phyloP scores from a whole-genome alignment of 805 yeast species.

The Clavispora santaluciae region DNA sequence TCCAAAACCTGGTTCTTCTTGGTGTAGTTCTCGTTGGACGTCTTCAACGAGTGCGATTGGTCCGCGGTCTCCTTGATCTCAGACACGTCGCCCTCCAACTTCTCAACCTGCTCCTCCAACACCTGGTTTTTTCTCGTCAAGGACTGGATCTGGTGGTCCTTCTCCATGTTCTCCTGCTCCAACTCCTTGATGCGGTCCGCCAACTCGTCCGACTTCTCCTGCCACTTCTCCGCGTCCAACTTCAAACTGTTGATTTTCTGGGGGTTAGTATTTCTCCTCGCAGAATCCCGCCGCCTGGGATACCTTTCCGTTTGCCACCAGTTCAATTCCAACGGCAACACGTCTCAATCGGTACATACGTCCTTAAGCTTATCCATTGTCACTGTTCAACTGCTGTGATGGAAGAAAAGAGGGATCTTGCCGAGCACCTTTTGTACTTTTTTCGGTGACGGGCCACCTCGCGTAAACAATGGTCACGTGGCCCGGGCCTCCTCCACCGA shows the following conservation, averaged over 20 bases:
- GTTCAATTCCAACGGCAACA: not conserved
- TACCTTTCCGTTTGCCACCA: no score
- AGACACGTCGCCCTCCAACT: constrained; percentile 65
- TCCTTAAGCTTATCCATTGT: constrained; percentile 60
- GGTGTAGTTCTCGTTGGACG: constrained; percentile 85
- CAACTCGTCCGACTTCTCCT: constrained; percentile 90
- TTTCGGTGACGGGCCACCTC: constrained; percentile 10
- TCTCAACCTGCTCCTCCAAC: constrained; percentile 78
- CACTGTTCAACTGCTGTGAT: constrained; percentile 1
- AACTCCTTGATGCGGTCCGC: constrained; percentile 74
- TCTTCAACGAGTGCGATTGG: constrained; percentile 81
- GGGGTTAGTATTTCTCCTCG: constrained; percentile 8
- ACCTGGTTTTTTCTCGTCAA: constrained; percentile 88
- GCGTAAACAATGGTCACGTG: constrained; percentile 19
- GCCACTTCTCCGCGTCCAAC: constrained; percentile 95
- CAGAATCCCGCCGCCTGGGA: no score
- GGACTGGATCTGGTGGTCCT: constrained; percentile 92
- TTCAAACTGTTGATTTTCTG: constrained; percentile 86
- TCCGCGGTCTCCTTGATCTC: constrained; percentile 85
- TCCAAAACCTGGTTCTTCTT: constrained; percentile 87
- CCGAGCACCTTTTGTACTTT: constrained; percentile 9
- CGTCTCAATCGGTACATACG: constrained; percentile 32
- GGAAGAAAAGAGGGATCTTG: constrained; percentile 5
- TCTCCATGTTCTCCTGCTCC: constrained; percentile 87
- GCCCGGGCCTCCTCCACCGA: not conserved